Evolutionary conservation across 371 early-diverging fungal genomes (phyloP).

Genomic region (Mortierella sp.): DNA sequence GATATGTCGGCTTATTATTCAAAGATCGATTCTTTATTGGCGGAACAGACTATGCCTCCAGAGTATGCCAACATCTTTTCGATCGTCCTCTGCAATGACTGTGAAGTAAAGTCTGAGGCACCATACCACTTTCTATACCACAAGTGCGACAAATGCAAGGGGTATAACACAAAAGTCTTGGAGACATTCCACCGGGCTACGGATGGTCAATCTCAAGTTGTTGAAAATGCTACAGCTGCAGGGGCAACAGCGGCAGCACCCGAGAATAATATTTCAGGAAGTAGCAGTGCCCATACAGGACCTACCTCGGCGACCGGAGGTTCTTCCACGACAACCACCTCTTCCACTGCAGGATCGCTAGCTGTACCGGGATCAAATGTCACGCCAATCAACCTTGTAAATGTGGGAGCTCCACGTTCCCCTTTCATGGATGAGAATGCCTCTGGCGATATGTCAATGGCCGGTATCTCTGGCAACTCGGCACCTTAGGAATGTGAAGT

Average conservation of each 20-base stretch:
- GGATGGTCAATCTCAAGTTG: slow-evolving; percentile 37
- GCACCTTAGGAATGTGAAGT: slow-evolving; percentile 20
- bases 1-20: slow-evolving; percentile 88
- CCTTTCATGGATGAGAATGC: slow-evolving; percentile 49
- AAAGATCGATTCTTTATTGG: slow-evolving; percentile 87
- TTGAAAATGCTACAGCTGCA: slow-evolving; percentile 35
- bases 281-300: slow-evolving; percentile 19
- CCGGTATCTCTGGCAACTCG: slow-evolving; percentile 42
- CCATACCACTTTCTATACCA: slow-evolving; percentile 97
- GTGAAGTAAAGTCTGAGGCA: slow-evolving; percentile 84
- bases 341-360: background rate
- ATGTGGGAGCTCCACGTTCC: slow-evolving; percentile 15
- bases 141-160: slow-evolving; percentile 88
- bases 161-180: slow-evolving; percentile 83
- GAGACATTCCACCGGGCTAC: slow-evolving; percentile 38
- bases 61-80: slow-evolving; percentile 84
- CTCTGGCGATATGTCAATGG: slow-evolving; percentile 47
- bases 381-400: slow-evolving; percentile 3
- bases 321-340: background rate
- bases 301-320: background rate
- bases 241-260: slow-evolving; percentile 28
- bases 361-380: background rate
- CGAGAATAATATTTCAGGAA: slow-evolving; percentile 44
- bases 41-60: slow-evolving; percentile 89
- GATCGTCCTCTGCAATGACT: slow-evolving; percentile 95